A percentile compares a stretch with the other conserved stretches of the same genome.
Evolutionary conservation across 2,329 filamentous ascomycete genomes (phyloP).

Genomic region (Hypoxylon sp.): DNA sequence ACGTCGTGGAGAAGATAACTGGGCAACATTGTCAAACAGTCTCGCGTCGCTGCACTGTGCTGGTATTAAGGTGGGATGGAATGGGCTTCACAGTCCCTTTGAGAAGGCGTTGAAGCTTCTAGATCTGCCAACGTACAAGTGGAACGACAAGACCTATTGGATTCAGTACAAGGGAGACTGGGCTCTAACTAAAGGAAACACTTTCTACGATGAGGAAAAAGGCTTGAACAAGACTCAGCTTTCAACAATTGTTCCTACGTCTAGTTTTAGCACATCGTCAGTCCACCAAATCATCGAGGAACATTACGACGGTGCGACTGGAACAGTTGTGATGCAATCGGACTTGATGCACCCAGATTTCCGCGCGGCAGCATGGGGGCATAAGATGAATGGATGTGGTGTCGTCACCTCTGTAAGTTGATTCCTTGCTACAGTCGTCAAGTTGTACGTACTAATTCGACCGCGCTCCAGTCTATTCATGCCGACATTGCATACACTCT

Average conservation of each 20-base stretch:
- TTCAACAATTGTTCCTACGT: not conserved
- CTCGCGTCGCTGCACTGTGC: slow-evolving; percentile 68
- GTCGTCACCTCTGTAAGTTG: slow-evolving; percentile 62
- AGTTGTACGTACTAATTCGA: not conserved
- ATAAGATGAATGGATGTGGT: slow-evolving; percentile 60
- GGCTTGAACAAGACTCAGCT: not conserved
- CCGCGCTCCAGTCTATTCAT: slow-evolving; percentile 60
- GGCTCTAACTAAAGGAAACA: slow-evolving; percentile 72
- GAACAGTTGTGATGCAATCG: slow-evolving; percentile 54
- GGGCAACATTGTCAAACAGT: slow-evolving; percentile 67
- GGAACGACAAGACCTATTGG: slow-evolving; percentile 81
- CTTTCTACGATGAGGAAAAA: not conserved
- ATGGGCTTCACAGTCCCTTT: slow-evolving; percentile 74
- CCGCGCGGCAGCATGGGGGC: slow-evolving; percentile 57
- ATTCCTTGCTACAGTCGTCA: not conserved
- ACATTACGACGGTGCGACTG: not conserved
- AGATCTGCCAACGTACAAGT: slow-evolving; percentile 77
- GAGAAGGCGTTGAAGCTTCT: slow-evolving; percentile 63
- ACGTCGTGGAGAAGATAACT: slow-evolving; percentile 69
- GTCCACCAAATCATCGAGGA: slow-evolving; percentile 17
- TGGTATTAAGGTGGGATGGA: slow-evolving; percentile 77
- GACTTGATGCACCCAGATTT: slow-evolving; percentile 60
- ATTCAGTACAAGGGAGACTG: slow-evolving; percentile 77
- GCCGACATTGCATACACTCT: slow-evolving; percentile 76
- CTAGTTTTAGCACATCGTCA: not conserved